Evolutionary conservation across 352 stramenopile species (phyloP), one percentile per base, ranked within the genome.

Genomic region (Phytophthora agathidicida): DNA sequence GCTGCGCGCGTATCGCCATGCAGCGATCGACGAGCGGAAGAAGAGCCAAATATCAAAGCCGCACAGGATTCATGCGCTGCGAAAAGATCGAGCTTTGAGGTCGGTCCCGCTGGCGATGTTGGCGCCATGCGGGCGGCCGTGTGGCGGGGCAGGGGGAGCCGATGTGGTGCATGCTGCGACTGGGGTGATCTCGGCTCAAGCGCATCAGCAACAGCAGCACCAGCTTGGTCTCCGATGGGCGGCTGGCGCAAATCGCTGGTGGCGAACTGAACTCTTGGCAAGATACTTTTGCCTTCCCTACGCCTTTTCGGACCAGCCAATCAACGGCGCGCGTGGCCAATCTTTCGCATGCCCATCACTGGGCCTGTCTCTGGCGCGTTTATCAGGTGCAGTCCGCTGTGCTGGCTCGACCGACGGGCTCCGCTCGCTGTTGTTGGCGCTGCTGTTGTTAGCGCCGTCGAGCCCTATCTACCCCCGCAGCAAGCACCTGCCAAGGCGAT

Each of bases 241-340:
- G 16, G 47, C 33, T 52, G 20, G 19, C 37, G 52, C 51, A 62
- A 66, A 66, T 60, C 42, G 17, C 5, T 43, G 35, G 28, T 19
- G 47, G 39, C 32, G 23, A 56, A 46, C 61, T 70, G 48, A 59
- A 71, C 44, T 60, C 43, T 57, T 55, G 20, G 33, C 31, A 68
- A 65, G 63, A 72, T 72, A 68, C 57, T 65, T 68, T 68, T 65
- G 31, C 42, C 45, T 60, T 49, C 35, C 20, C 41, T 44, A 47
- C 63, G 58, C 22, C 63, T 53, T 60, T 71, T 71, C 57, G 45
- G 10, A 17, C 22, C 39, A 41, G 50, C 58, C 56, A 67, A 68
- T 63, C 56, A 50, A 43, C 35, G n/a, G 1, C 9, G 35, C 7
- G 26, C 3, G 13, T 10, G 20, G 30, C 37, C 30, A 64, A 61